Base-by-base conservation (phyloP, 2,329 filamentous ascomycete genomes). In the Neopestalotiopsis sp. region DNA sequence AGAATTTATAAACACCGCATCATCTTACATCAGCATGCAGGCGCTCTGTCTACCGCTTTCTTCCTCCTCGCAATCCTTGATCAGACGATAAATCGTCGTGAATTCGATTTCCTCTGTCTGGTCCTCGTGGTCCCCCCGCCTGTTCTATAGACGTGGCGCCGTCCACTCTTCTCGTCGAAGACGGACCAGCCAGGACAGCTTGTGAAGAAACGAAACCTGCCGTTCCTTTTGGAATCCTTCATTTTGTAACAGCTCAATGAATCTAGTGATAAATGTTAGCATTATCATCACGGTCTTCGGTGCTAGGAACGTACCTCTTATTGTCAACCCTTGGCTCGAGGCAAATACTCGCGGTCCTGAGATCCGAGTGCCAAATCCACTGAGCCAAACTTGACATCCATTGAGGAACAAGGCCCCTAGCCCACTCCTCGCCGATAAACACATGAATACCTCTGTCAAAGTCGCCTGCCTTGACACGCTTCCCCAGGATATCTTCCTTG, bases 261-360 rank as follows among this genome's bases (percentile, higher is more conserved):
- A 86, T 73, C 92, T 94, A 73, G 13, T 17, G 24, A 14, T 2
- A 24, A n/a, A 14, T 32, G 5, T 30, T 17, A 45, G 12, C 4
- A 42, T 28, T 3, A 49, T 24, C 24, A 24, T 24, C 24, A 24
- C 24, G 24, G 24, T 24, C 24, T 24, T 24, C 24, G 24, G 24
- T 24, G 24, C 24, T 24, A 24, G 24, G 24, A n/a, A 72, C 90
- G 81, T 79, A 97, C 95, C 93, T 95, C 68, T 86, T 83, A 79
- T 99, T 98, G 78, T 99, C 96, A 13, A 98, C 87, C 77, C 96
- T 88, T 2, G 96, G 96, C 82, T 99, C 96, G 74, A 98, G 81
- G 77, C 94, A 91, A 28, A 98, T 88, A 66, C 88, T 91, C 83
- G 94, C 91, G 1, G 95, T 98, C 71, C 96, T 86, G 74, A 90